Conservation (phyloP, 2,329 filamentous ascomycete species). For the Ophiostoma himal-ulmi region DNA sequence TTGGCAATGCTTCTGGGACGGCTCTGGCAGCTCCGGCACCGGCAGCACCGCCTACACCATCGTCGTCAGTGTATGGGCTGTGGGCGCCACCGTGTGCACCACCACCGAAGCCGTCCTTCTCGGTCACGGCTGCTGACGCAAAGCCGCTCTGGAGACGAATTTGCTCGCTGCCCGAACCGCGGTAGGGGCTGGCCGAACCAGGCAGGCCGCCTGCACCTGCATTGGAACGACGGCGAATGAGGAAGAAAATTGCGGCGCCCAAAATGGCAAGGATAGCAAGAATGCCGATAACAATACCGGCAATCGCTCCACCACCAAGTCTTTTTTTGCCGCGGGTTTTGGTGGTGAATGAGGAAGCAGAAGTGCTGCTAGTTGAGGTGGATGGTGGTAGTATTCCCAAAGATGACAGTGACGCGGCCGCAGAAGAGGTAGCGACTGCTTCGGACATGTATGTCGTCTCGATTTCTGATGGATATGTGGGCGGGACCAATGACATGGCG, state of each 20-base stretch:
- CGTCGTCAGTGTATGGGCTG: conserved; percentile 12
- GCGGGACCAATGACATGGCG: too few species aligned
- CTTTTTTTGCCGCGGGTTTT: conserved; percentile 21
- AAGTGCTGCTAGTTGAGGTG: background rate
- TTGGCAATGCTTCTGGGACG: background rate
- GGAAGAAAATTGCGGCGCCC: conserved; percentile 37
- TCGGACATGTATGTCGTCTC: too few species aligned
- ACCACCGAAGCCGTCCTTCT: background rate
- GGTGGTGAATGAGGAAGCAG: background rate
- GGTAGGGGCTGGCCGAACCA: background rate
- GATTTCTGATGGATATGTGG: too few species aligned
- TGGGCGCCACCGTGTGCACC: background rate
- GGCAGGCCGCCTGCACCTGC: background rate
- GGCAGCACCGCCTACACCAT: background rate
- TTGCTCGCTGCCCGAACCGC: conserved; percentile 9
- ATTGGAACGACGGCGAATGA: conserved; percentile 37
- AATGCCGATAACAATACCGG: conserved; percentile 44
- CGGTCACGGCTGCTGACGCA: background rate
- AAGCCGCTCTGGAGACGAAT: conserved; percentile 10
- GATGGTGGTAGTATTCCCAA: background rate
- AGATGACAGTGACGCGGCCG: too few species aligned
- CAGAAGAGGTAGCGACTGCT: too few species aligned
- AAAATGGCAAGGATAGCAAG: conserved; percentile 37
- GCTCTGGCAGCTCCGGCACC: background rate
- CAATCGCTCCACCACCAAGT: conserved; percentile 41